These are phyloP conservation scores for Magnusiomyces paraingens DNA, from an alignment of 1,139 yeast species.

Conservation along the genomic window DNA sequence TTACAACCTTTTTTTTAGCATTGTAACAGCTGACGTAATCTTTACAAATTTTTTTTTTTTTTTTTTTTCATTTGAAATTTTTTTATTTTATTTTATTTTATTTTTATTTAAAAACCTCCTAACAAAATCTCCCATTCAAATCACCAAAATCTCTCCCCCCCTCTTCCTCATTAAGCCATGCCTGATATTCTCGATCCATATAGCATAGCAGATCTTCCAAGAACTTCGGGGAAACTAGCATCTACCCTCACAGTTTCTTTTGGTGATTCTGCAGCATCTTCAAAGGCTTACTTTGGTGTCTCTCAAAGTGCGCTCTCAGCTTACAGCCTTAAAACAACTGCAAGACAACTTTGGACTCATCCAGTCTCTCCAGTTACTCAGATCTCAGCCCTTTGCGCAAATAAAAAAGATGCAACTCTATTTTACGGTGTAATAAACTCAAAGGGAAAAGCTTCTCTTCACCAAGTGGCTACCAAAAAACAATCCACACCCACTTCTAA, in stretches of 20 bases:
- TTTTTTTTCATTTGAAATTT: not conserved
- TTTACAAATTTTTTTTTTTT: slow-evolving; percentile 7
- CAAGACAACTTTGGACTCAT: slow-evolving; percentile 67
- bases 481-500: not conserved
- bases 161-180: slow-evolving; percentile 21
- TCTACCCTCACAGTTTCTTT: slow-evolving; percentile 17
- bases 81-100: not conserved
- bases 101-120: not conserved
- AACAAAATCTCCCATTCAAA: no score
- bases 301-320: slow-evolving; percentile 72
- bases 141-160: no score
- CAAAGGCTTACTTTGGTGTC: slow-evolving; percentile 47
- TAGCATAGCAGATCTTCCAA: slow-evolving; percentile 29
- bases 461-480: slow-evolving; percentile 6
- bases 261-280: slow-evolving; percentile 12
- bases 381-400: slow-evolving; percentile 33
- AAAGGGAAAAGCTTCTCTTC: slow-evolving; percentile 14
- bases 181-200: slow-evolving; percentile 33
- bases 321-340: slow-evolving; percentile 71
- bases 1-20: not conserved
- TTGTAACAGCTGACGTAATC: not conserved
- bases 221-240: slow-evolving; percentile 19
- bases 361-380: slow-evolving; percentile 58
- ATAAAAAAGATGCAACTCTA: slow-evolving; percentile 16
- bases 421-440: slow-evolving; percentile 27